Evolutionary conservation across 2,329 filamentous ascomycete species (phyloP).

Genomic region (Alternaria brassicicola): DNA sequence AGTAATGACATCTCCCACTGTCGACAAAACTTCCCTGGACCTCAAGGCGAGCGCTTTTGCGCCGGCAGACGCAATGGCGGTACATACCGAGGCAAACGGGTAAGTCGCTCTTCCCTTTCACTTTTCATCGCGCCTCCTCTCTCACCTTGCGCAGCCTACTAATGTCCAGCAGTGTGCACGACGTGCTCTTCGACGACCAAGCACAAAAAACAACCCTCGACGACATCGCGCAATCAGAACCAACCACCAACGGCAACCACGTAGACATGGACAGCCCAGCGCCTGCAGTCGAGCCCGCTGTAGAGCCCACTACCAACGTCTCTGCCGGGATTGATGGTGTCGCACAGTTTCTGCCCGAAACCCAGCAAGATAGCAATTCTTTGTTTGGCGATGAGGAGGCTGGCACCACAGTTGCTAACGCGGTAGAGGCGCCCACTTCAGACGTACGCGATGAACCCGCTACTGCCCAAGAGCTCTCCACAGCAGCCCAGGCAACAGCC

Average conservation of each 20-base stretch:
- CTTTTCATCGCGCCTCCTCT: constrained; percentile 14
- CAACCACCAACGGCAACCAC: constrained; percentile 43
- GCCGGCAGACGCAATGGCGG: constrained; percentile 58
- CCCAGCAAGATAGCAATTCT: constrained; percentile 49
- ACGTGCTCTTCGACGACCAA: constrained; percentile 47
- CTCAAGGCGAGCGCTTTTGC: constrained; percentile 58
- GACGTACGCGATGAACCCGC: constrained; percentile 41
- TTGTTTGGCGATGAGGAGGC: constrained; percentile 45
- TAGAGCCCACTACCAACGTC: constrained; percentile 51
- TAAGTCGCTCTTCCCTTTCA: constrained; percentile 55
- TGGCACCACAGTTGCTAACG: constrained; percentile 42
- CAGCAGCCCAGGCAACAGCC: constrained; percentile 22
- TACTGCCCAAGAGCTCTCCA: constrained; percentile 18
- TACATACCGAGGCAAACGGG: constrained; percentile 64
- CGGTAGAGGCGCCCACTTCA: constrained; percentile 50
- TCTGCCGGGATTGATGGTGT: constrained; percentile 52
- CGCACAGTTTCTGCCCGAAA: constrained; percentile 52
- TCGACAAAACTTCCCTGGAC: constrained; percentile 51
- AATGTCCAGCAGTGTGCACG: constrained; percentile 35
- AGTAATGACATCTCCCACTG: constrained; percentile 49
- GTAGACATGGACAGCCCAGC: constrained; percentile 29
- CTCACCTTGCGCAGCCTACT: constrained; percentile 21
- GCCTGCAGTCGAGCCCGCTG: constrained; percentile 35
- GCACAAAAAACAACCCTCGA: constrained; percentile 23
- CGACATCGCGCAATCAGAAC: constrained; percentile 30